phyloP scores from a whole-genome alignment of 768 basidiomycete species.

The Macrolepiota albuminosa region DNA sequence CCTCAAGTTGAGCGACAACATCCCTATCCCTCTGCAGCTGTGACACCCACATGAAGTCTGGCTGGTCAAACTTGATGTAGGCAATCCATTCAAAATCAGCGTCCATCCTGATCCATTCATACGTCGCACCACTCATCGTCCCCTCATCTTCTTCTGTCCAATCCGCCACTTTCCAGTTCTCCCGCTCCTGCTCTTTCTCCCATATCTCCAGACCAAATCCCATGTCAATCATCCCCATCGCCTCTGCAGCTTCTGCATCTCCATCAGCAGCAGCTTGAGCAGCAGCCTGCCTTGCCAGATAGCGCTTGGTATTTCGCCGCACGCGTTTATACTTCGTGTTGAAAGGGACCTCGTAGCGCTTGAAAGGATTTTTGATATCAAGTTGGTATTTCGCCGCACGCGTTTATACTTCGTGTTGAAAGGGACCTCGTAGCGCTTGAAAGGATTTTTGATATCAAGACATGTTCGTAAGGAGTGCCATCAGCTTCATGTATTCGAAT shows the following conservation, averaged over 20 bases:
- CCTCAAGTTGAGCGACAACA: conserved; percentile 96
- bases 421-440: conserved; percentile 95
- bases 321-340: conserved; percentile 98
- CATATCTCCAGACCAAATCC: conserved; percentile 91
- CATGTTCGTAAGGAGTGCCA: conserved; percentile 98
- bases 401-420: conserved; percentile 99
- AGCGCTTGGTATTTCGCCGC: conserved; percentile 94
- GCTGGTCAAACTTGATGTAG: conserved; percentile 87
- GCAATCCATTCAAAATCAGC: conserved; percentile 99
- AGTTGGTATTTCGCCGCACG: conserved; percentile 93
- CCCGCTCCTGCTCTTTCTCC: conserved; percentile 92
- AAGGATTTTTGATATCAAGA: conserved; percentile 82
- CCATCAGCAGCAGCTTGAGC: conserved; percentile 92
- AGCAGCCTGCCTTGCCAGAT: conserved; percentile 87
- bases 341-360: conserved; percentile 97
- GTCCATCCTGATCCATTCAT: conserved; percentile 99
- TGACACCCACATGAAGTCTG: conserved; percentile 98
- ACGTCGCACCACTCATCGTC: conserved; percentile 90
- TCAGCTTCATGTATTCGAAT: conserved; percentile 99
- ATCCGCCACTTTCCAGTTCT: conserved; percentile 95
- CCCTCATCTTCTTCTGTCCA: conserved; percentile 98
- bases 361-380: conserved; percentile 81
- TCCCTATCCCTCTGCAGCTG: conserved; percentile 94
- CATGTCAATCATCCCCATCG: conserved; percentile 92
- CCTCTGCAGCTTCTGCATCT: conserved; percentile 87